Evolutionary conservation across 148 eudicot genomes (phyloP).

Genomic region (Silene uniflora): DNA sequence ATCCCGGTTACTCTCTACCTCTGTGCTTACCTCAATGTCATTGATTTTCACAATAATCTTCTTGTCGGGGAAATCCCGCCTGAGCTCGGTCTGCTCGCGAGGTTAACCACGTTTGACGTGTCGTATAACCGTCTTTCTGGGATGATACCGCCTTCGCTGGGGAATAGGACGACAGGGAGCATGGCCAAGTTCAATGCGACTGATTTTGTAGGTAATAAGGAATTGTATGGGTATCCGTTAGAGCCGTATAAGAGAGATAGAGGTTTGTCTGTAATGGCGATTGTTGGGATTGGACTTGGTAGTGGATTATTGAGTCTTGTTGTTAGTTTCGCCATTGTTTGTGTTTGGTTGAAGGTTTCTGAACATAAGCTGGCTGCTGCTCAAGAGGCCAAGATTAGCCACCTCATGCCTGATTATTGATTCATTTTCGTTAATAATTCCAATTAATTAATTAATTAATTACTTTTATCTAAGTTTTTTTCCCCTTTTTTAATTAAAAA

Average conservation of each 20-base stretch:
- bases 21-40: constrained; percentile 59
- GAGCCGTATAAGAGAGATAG: constrained; percentile 34
- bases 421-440: no score
- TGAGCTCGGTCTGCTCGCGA: constrained; percentile 36
- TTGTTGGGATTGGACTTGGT: constrained; percentile 70
- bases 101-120: constrained; percentile 47
- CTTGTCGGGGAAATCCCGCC: constrained; percentile 45
- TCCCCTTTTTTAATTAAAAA: no score
- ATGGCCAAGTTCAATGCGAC: constrained; percentile 51
- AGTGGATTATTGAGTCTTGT: constrained; percentile 68
- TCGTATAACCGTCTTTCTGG: constrained; percentile 43
- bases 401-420: constrained; percentile 69
- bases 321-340: constrained; percentile 58
- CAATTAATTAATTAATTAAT: not conserved
- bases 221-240: constrained; percentile 59
- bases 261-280: constrained; percentile 51
- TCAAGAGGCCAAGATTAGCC: constrained; percentile 54
- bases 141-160: constrained; percentile 44
- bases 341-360: constrained; percentile 62
- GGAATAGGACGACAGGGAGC: constrained; percentile 37
- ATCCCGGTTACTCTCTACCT: constrained; percentile 43
- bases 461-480: not conserved
- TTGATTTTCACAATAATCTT: constrained; percentile 43
- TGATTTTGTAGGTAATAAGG: constrained; percentile 56
- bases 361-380: constrained; percentile 40